phyloP scores from a whole-genome alignment of 208 protist species.

The Acanthamoeba rhysodes region DNA sequence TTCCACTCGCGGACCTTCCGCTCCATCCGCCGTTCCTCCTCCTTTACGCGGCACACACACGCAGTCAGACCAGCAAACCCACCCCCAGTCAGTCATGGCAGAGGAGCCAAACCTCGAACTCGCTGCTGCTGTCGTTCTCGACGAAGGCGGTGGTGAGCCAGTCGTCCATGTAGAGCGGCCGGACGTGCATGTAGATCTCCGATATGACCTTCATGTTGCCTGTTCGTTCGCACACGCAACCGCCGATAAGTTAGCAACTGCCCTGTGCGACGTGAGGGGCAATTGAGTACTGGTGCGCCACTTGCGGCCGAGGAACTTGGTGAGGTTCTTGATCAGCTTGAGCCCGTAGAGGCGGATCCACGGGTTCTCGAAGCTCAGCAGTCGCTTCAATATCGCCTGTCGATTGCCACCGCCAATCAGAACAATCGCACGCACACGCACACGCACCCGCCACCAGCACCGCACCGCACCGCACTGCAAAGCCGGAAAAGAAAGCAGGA shows the following conservation, averaged over 20 bases:
- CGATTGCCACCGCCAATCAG: not conserved
- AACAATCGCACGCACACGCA: not conserved
- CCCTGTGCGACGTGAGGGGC: not conserved
- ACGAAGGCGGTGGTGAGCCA: slow-evolving; percentile 67
- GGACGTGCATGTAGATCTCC: slow-evolving; percentile 73
- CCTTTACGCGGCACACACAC: not conserved
- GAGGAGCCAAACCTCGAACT: slow-evolving; percentile 50
- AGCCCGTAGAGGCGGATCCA: slow-evolving; percentile 59
- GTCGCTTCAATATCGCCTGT: slow-evolving; percentile 57
- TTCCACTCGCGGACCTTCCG: slow-evolving; percentile 40
- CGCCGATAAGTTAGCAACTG: not conserved
- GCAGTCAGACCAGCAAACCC: not conserved
- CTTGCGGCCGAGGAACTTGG: slow-evolving; percentile 72
- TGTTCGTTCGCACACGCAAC: not conserved
- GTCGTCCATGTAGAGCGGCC: slow-evolving; percentile 71
- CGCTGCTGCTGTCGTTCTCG: slow-evolving; percentile 50
- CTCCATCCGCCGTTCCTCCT: slow-evolving; percentile 43
- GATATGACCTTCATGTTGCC: slow-evolving; percentile 76
- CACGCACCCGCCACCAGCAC: not conserved
- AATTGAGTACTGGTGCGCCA: slow-evolving; percentile 47
- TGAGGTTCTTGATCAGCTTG: slow-evolving; percentile 61
- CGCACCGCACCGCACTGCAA: not conserved
- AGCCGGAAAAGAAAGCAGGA: not conserved
- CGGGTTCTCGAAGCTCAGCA: slow-evolving; percentile 18
- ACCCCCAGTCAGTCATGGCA: not conserved